A percentile compares a stretch with the other conserved stretches of the same genome.
phyloP scores from a whole-genome alignment of 2,329 filamentous ascomycete species.

The Cladosporium phlei region DNA sequence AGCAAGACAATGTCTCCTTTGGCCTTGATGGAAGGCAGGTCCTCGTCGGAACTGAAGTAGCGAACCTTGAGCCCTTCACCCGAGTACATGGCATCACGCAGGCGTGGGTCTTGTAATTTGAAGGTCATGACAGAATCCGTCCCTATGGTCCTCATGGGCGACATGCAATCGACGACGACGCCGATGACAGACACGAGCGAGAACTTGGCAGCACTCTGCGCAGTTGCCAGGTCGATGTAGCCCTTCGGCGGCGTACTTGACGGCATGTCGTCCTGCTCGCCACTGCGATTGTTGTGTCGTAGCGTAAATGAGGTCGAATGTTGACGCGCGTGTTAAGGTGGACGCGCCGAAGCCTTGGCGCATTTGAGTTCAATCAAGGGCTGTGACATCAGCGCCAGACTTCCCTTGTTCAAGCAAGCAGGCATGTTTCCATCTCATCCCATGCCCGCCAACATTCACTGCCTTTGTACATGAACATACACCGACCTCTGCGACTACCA shows the following conservation, averaged over 20 bases:
- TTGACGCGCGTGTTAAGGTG: background rate
- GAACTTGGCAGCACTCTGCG: conserved; percentile 14
- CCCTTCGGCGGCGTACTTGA: conserved; percentile 16
- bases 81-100: conserved; percentile 16
- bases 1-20: conserved; percentile 63
- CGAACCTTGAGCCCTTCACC: conserved; percentile 41
- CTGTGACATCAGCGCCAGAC: too few species aligned
- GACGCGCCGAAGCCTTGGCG: too few species aligned
- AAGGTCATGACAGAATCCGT: conserved; percentile 32
- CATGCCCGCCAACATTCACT: too few species aligned
- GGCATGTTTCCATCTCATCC: too few species aligned
- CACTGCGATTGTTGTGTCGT: background rate
- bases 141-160: conserved; percentile 48
- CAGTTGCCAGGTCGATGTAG: conserved; percentile 25
- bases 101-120: conserved; percentile 35
- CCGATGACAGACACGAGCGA: conserved; percentile 60
- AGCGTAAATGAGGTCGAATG: background rate
- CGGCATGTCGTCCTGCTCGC: conserved; percentile 4
- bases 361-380: too few species aligned
- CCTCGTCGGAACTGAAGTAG: conserved; percentile 53
- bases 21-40: conserved; percentile 38
- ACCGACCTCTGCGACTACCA: too few species aligned
- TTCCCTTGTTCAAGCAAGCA: too few species aligned
- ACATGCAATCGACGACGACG: conserved; percentile 61
- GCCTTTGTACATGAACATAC: too few species aligned